Base-by-base conservation (phyloP, 140 eudicot genomes). In the Flaveria floridana region DNA sequence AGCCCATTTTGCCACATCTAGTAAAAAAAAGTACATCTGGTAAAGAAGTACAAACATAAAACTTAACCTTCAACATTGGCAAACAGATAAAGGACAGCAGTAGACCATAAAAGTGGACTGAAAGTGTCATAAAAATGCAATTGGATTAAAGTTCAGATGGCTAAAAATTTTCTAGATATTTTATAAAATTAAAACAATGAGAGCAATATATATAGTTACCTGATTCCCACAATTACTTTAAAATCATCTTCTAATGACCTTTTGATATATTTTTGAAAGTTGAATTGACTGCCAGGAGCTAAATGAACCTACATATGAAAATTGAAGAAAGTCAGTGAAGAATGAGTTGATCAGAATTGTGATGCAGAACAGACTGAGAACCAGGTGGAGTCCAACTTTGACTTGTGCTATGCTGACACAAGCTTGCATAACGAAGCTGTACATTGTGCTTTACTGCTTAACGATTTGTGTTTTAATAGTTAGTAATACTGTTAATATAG, bases 61-160 rank as follows among this genome's bases (percentile, higher is more conserved):
- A 71, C 30, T 74, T 79, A 62, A 89, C 99, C 92, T 65, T 94
- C 85, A 26, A 88, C 95, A 48, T 94, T 88, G 23, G 94, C 79
- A 52, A 91, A 90, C 79, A 90, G 83, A 86, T 72, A 94, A 72
- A 88, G 41, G 74, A 94, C 89, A 11, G 95, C 90, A 37, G 91
- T 79, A 75, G 83, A 30, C 99, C 99, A 94, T 59, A 93, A 65
- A 56, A 90, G 18, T n/a, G 99, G 91, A 72, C 94, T 89, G 83
- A 62, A 76, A 70, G 9, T 41, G 72, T 70, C 81, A 72, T 67
- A 55, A 55, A 59, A 55, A 59, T 62, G 71, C 58, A 11, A 59
- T 41, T 58, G 59, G 50, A 78, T 59, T 74, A 73, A 58, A 15
- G 15, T 46, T 65, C 71, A 20, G 14, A 46, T 53, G 20, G 16